Percentiles rank a stretch among this genome's conserved stretches.
phyloP scores from a whole-genome alignment of 202 grass and related monocot species.

The Saccharum hybrid region DNA sequence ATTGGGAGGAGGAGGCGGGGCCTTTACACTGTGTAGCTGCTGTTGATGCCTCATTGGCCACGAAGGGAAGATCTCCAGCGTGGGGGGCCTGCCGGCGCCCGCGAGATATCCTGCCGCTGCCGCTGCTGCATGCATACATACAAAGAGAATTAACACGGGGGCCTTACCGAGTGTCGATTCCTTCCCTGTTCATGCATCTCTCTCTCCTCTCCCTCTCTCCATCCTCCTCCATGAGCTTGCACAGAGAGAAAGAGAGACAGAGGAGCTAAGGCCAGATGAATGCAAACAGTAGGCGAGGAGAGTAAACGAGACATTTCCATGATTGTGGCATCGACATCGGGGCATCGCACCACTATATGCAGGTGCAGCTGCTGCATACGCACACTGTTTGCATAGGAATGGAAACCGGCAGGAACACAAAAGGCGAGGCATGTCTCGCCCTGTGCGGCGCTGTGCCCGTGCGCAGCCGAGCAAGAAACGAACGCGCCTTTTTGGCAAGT shows the following conservation, averaged over 20 bases:
- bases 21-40: conserved; percentile 64
- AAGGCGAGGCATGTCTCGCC: conserved; percentile 69
- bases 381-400: conserved; percentile 46
- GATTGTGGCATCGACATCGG: conserved; percentile 50
- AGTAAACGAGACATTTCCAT: conserved; percentile 47
- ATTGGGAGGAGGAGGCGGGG: conserved; percentile 34
- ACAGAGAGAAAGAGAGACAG: conserved; percentile 6
- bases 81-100: conserved; percentile 58
- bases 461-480: conserved; percentile 24
- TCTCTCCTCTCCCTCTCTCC: neutral
- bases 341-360: conserved; percentile 57
- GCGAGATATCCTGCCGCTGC: conserved; percentile 57
- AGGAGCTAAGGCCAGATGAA: neutral
- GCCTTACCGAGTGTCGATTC: conserved; percentile 29
- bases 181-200: conserved; percentile 34
- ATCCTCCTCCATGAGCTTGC: neutral
- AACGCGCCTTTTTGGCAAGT: conserved; percentile 50
- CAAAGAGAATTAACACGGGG: conserved; percentile 59
- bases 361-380: neutral
- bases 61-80: conserved; percentile 97
- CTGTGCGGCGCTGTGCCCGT: conserved; percentile 52
- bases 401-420: conserved; percentile 43
- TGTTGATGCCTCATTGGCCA: conserved; percentile 88
- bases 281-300: neutral
- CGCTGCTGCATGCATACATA: conserved; percentile 45